phyloP scores from a whole-genome alignment of 306 rosid species.

The Mimosa bimucronata region DNA sequence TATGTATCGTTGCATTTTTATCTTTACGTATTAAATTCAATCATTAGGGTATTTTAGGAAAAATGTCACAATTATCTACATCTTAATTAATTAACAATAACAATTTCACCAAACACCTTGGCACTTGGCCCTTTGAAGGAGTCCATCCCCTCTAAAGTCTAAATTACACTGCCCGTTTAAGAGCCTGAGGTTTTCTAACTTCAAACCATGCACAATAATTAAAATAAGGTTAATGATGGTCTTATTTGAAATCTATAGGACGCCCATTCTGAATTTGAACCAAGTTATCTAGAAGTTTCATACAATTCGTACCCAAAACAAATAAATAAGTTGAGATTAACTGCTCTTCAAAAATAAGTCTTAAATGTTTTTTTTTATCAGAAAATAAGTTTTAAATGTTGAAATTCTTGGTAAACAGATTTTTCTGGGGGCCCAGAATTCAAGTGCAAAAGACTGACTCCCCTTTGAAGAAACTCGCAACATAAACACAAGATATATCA shows the following conservation, averaged over 20 bases:
- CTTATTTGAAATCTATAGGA: constrained; percentile 19
- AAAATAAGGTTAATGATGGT: neutral
- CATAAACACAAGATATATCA: neutral
- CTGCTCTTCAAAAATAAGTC: neutral
- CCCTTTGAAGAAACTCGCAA: neutral
- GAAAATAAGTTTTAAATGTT: neutral
- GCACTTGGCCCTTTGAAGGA: constrained; percentile 5
- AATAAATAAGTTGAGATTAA: neutral
- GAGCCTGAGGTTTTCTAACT: neutral
- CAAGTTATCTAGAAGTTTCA: neutral
- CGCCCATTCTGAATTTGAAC: neutral
- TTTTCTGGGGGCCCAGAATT: neutral
- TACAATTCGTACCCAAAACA: neutral
- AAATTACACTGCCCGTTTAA: neutral
- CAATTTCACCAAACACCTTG: neutral
- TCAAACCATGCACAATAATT: neutral
- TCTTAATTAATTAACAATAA: too few relatives aligned
- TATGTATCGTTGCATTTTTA: neutral
- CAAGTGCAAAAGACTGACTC: neutral
- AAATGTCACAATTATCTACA: too few relatives aligned
- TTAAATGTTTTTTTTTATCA: too few relatives aligned
- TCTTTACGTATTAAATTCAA: too few relatives aligned
- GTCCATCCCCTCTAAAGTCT: neutral
- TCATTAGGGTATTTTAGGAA: too few relatives aligned
- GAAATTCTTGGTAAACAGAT: neutral